Evolutionary conservation across 1,139 yeast species (phyloP), one percentile per base, ranked within the genome.

Genomic region (Oligophagozyma castellii): DNA sequence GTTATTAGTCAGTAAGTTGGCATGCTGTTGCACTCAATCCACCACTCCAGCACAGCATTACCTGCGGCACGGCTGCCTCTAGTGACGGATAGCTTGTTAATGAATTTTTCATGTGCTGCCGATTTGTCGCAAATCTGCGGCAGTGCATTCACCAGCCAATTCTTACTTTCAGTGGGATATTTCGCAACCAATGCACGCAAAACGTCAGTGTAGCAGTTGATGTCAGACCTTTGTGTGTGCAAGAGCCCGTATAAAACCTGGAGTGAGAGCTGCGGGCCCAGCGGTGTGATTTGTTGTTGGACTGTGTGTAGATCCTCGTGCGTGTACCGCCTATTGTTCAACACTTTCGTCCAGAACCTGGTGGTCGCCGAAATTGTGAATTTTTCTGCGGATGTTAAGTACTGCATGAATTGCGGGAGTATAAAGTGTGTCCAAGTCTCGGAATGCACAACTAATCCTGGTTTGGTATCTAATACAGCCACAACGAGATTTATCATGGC

Each of bases 331-430:
- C 67, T 68, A 40, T 74, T 57, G 16, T 63, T 55, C 2, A 79
- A 44, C 8, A 77, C 48, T 18, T 62, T 59, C 3, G 60, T 58
- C 93, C 93, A 81, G 42, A 81, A 80, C 37, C 67, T 65, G 31
- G 70, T 61, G 0, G 70, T 61, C 0, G 83, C 62, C 36, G 70
- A 69, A 24, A 81, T 54, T 2, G 80, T 68, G 42, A 76, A 72
- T 30, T 76, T 63, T 48, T 81, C 94, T 29, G 65, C 64, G 0
- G 73, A 63, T 5, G 54, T 44, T 24, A 80, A 54, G 10, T 69
- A 61, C 5, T 58, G 51, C 3, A 75, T 30, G 24, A 50, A 44
- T 21, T 52, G 50, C 12, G 56, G 55, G 14, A 73, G 28, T 8
- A 71, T 42, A 10, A 58, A 55, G 26, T 36, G 26, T 10, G 37